Percentiles rank a stretch among this genome's conserved stretches.
Evolutionary conservation across 345 rosid species (phyloP).

Genomic region (Eucalyptus grandis): DNA sequence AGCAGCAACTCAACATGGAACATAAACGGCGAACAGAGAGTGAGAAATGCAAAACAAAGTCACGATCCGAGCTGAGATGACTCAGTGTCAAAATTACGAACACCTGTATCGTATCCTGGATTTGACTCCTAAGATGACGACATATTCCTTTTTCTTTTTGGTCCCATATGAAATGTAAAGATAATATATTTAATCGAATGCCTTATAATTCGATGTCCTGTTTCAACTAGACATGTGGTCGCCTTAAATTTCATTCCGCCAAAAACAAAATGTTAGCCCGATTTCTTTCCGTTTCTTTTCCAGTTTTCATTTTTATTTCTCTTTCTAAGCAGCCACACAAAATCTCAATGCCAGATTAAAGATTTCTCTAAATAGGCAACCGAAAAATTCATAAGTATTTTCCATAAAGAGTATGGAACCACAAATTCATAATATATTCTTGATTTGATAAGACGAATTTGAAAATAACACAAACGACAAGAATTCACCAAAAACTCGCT

Average conservation of each 20-base stretch:
- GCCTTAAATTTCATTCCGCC: too few relatives aligned
- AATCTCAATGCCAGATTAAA: too few relatives aligned
- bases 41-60: neutral
- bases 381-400: neutral
- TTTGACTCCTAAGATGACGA: neutral
- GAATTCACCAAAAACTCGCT: neutral
- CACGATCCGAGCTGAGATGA: neutral
- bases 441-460: neutral
- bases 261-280: neutral
- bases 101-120: neutral
- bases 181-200: neutral
- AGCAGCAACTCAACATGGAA: neutral
- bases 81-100: neutral
- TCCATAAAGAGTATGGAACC: neutral
- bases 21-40: neutral
- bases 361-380: neutral
- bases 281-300: neutral
- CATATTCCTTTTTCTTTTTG: neutral
- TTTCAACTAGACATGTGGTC: neutral
- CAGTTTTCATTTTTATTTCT: too few relatives aligned
- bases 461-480: neutral
- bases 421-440: neutral
- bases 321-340: neutral
- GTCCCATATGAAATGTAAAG: neutral
- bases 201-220: neutral